Base-by-base conservation (phyloP, 768 basidiomycete genomes). In the Sistotremastrum niveocremeum region DNA sequence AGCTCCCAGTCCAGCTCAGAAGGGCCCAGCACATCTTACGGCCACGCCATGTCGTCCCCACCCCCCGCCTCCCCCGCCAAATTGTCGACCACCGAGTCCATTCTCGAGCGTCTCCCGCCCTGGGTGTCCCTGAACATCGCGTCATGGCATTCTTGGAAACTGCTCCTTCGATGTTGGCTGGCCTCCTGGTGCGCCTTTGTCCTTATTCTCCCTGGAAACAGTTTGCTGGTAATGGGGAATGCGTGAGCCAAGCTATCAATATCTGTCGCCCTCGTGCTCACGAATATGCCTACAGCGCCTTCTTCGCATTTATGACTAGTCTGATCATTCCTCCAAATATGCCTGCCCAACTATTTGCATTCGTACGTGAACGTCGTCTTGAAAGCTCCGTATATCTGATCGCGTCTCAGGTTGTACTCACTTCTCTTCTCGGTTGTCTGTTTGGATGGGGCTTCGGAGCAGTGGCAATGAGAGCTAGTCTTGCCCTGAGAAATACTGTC, bases 401-500 rank as follows among this genome's bases (percentile, higher is more conserved):
- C 20, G 20, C 20, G 20, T 20, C 20, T 20, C 20, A 20, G 20
- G 20, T 20, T 20, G 20, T 20, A 20, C 20, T 20, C 20, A 20
- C 20, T 2, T 20, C 20, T 20, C 20, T 20, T 20, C 20, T 20
- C 20, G 20, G 20, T 20, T 20, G 20, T 20, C 20, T 64, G 2
- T 37, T 73, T 1, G 75, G 75, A 8, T 79, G 77, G 76, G 76
- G 68, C 0, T 63, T 74, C 51, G 73, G 74, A 1, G 61, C 65
- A 6, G 74, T 71, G 0, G 73, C 67, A 0, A 77, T 79, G 75
- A 66, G 67, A 4, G 69, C 72, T 0, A 68, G 66, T 0, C 54
- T 72, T 1, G 57, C 65, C 4, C 66, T 66, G 1, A 60, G 69
- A 7, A 54, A 61, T 45, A 55, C 64, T 48, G 56, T 57, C 0